Evolutionary conservation across 108 stramenopile species (phyloP).

Genomic region (Schizochytrium sp.): DNA sequence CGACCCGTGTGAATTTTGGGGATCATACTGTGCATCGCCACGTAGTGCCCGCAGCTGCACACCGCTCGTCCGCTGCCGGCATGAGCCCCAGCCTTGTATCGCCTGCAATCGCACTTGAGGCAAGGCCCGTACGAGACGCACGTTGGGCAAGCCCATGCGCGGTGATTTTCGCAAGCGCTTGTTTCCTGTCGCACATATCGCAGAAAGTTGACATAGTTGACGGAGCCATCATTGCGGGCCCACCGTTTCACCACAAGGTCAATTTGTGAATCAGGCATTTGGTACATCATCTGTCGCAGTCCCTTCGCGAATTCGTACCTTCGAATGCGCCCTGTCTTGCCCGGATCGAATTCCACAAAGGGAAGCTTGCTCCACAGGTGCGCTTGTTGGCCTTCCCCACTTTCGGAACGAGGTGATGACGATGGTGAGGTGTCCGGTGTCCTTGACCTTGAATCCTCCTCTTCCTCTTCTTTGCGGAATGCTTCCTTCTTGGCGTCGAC

Average conservation of each 20-base stretch:
- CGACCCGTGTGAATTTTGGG: not conserved
- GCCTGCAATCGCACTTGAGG: conserved; percentile 4
- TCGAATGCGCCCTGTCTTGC: not conserved
- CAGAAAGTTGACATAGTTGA: not conserved
- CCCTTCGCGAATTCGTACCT: not conserved
- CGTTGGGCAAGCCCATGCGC: not conserved
- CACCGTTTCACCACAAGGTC: not conserved
- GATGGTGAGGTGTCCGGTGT: too few relatives aligned
- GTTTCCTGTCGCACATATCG: not conserved
- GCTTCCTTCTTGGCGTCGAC: not conserved
- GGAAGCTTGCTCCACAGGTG: conserved; percentile 5
- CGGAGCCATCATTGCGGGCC: not conserved
- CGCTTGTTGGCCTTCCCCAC: not conserved
- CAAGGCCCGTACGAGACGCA: not conserved
- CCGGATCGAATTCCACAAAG: not conserved
- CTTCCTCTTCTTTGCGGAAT: too few relatives aligned
- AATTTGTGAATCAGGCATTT: not conserved
- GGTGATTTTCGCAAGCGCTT: not conserved
- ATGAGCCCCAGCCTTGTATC: not conserved
- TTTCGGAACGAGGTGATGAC: too few relatives aligned
- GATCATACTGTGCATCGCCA: not conserved
- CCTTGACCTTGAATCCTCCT: too few relatives aligned
- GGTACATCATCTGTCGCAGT: not conserved
- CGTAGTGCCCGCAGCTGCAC: not conserved
- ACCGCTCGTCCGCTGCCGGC: not conserved